Percentiles rank a stretch among this genome's conserved stretches.
These are phyloP conservation scores for Penicillium sclerotigenum DNA, from an alignment of 2,329 filamentous ascomycete genomes.

Conservation along the genomic window DNA sequence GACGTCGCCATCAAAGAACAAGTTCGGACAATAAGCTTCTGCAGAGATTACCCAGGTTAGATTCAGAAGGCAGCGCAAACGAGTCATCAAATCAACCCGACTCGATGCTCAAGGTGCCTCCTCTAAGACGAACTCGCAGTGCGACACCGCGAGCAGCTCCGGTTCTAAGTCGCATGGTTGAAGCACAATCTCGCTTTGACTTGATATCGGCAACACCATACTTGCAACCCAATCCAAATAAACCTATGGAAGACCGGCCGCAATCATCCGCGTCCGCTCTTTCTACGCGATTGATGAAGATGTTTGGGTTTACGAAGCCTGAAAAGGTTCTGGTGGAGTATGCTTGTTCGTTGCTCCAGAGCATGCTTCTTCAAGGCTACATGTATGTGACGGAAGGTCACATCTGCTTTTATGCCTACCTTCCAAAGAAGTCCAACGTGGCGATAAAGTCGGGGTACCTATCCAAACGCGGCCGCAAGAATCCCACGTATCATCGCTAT, in stretches of 20 bases:
- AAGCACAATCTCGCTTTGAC: slow-evolving; percentile 63
- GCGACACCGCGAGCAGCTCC: slow-evolving; percentile 57
- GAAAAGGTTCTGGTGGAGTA: slow-evolving; percentile 91
- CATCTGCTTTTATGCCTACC: slow-evolving; percentile 94
- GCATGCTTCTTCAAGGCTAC: slow-evolving; percentile 86
- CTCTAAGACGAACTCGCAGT: slow-evolving; percentile 30
- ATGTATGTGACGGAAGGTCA: slow-evolving; percentile 93
- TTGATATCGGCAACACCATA: slow-evolving; percentile 18
- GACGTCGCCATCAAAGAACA: slow-evolving; percentile 54
- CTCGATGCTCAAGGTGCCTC: slow-evolving; percentile 17
- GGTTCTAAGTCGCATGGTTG: slow-evolving; percentile 74
- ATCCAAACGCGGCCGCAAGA: slow-evolving; percentile 81
- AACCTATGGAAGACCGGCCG: slow-evolving; percentile 53
- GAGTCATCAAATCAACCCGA: slow-evolving; percentile 22
- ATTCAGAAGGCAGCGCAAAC: slow-evolving; percentile 27
- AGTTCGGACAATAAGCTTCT: slow-evolving; percentile 59
- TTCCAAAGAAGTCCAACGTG: slow-evolving; percentile 83
- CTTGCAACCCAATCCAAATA: slow-evolving; percentile 20
- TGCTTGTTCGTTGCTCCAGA: slow-evolving; percentile 89
- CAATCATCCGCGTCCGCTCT: slow-evolving; percentile 54
- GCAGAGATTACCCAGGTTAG: slow-evolving; percentile 62
- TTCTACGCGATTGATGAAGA: slow-evolving; percentile 71
- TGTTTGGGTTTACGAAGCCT: slow-evolving; percentile 75
- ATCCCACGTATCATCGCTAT: slow-evolving; percentile 81
- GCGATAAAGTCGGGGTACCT: slow-evolving; percentile 84